Evolutionary conservation across 2,329 filamentous ascomycete species (phyloP), one percentile per base, ranked within the genome.

Genomic region (Exophiala mesophila): DNA sequence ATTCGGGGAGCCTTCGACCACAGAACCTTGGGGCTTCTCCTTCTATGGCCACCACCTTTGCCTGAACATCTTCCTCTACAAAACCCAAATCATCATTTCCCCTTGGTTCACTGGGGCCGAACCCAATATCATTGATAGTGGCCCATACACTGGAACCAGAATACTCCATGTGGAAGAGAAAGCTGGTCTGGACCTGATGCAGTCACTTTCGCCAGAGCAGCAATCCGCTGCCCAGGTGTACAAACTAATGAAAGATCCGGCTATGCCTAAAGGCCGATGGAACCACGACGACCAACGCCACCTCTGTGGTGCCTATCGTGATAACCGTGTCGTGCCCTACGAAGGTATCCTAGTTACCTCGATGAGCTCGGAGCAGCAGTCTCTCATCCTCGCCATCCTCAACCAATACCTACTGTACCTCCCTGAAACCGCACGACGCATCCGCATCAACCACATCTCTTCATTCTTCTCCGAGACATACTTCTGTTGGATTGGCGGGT

Each of bases 41-140:
- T 78, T 88, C 55, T 90, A 88, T 63, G 85, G 85, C 5, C 85
- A 90, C 59, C 85, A 90, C 54, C 70, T 90, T 2, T 87, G 83
- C 53, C 70, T 89, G 2, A 81, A 80, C 55, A 72, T 84, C 16
- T 83, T 88, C 57, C 70, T 88, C 41, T 75, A 80, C 56, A 69
- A 69, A 21, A 63, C 66, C 0, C 81, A 87, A 59, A 79, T 88
- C 36, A 67, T 87, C 32, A 70, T 87, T 2, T 79, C 77, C 0
- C 85, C 85, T 0, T 85, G 80, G 64, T 90, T 90, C 63, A 87
- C 83, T 0, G 85, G 85, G 41, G 85, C 85, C 0, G 85, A 90
- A 62, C 85, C 85, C 1, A 88, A 89, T 55, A 56, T 80, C 24
- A 84, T 88, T 53, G 84, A 88, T 51, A 61, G 63, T 0, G 83